Base-by-base conservation (phyloP, 2,329 filamentous ascomycete species). In the Lecanosticta acicola region DNA sequence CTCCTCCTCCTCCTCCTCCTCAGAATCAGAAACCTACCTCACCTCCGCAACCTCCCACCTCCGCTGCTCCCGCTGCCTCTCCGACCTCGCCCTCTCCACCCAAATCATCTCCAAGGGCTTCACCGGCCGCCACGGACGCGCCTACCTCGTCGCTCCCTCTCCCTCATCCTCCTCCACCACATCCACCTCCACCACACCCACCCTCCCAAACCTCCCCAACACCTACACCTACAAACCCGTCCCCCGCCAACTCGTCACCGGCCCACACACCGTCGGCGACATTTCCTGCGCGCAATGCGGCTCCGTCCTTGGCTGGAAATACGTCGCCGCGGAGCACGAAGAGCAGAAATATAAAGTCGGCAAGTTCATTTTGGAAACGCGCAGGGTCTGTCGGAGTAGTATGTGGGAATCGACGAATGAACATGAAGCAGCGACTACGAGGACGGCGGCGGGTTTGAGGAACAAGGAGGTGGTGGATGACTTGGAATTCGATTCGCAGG, bases 101-200 rank as follows among this genome's bases (percentile, higher is more conserved):
- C 77, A 80, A 51, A 81, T 83, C 46, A 77, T 83, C 57, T 75
- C 70, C 66, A 82, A 82, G 66, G 79, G 79, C 43, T 83, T 83
- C 65, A 83, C 77, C 18, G 80, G 80, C 51, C 76, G 79, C 14
- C 76, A 83, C 60, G 80, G 80, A 4, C 77, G 79, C 46, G 80
- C 80, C 34, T 83, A 81, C 62, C 76, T 83, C 46, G 78, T 83
- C 24, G 69, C 75, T 1, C 71, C 76, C 2, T 63, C 66, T 4
- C 56, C 66, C 4, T 58, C 64, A 18, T 52, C 64, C 9, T 50
- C 63, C 36, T 52, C 62, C 37, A 40, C 48, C 24, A 52, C 53
- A 50, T 40, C 55, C 9, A 54, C 53, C 34, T 54, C 55, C 11
- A 56, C 50, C 29, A 63, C 59, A 43, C 59, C 58, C 39, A 41